phyloP scores from a whole-genome alignment of 2,329 filamentous ascomycete species.

The Penicillium sp. region DNA sequence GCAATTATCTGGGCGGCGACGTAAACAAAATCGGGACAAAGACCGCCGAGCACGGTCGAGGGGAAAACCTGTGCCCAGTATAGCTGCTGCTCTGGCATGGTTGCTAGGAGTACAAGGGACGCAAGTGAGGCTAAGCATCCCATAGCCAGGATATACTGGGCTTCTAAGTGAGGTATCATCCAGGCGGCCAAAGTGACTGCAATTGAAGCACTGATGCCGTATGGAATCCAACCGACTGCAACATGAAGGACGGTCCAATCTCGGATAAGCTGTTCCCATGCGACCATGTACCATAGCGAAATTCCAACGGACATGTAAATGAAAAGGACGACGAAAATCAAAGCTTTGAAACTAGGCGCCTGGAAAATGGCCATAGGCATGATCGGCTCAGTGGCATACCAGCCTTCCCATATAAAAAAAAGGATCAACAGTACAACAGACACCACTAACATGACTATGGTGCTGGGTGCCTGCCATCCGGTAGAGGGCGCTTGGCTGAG shows the following conservation, averaged over 20 bases:
- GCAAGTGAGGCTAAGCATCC: slow-evolving; percentile 32
- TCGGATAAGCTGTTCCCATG: slow-evolving; percentile 45
- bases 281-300: slow-evolving; percentile 46
- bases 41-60: slow-evolving; percentile 29
- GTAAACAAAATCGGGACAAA: slow-evolving; percentile 50
- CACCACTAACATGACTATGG: slow-evolving; percentile 36
- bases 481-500: slow-evolving; percentile 41
- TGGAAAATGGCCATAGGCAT: slow-evolving; percentile 46
- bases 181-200: slow-evolving; percentile 42
- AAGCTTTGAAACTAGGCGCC: slow-evolving; percentile 41
- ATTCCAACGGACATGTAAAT: slow-evolving; percentile 49
- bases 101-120: slow-evolving; percentile 38
- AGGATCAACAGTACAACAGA: slow-evolving; percentile 31
- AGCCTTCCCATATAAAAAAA: slow-evolving; percentile 39
- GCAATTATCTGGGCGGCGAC: slow-evolving; percentile 52
- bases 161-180: slow-evolving; percentile 45
- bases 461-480: slow-evolving; percentile 44
- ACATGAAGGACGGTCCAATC: slow-evolving; percentile 38
- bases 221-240: slow-evolving; percentile 39
- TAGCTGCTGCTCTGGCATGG: slow-evolving; percentile 43
- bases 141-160: slow-evolving; percentile 47
- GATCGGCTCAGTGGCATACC: slow-evolving; percentile 37
- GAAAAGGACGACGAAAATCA: slow-evolving; percentile 44
- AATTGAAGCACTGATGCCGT: slow-evolving; percentile 36
- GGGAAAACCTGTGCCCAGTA: slow-evolving; percentile 45